A percentile compares a stretch with the other conserved stretches of the same genome.
phyloP scores from a whole-genome alignment of 1,284 basidiomycete genomes.

The Neonothopanus nambi region DNA sequence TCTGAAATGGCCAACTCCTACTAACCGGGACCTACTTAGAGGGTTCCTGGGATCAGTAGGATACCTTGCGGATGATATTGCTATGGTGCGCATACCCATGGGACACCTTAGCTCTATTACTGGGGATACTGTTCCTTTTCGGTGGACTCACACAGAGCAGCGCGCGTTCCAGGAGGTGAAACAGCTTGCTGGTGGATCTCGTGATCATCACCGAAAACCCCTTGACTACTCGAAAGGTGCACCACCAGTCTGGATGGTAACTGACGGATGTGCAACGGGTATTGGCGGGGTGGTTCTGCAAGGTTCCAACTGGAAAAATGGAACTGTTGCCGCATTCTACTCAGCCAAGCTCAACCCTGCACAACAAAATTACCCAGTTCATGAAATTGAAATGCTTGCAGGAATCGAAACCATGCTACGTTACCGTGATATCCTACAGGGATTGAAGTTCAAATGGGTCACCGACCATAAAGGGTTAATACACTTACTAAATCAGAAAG shows the following conservation, averaged over 20 bases:
- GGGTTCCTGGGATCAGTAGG: slow-evolving; percentile 16
- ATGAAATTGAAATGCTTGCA: slow-evolving; percentile 37
- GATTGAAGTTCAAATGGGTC: slow-evolving; percentile 23
- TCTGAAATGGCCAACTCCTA: slow-evolving; percentile 23
- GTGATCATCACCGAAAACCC: slow-evolving; percentile 15
- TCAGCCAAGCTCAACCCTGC: slow-evolving; percentile 37
- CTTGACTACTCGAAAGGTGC: slow-evolving; percentile 25
- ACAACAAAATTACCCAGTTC: slow-evolving; percentile 39
- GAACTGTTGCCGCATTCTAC: slow-evolving; percentile 33
- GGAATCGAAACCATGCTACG: slow-evolving; percentile 31
- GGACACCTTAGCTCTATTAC: slow-evolving; percentile 10
- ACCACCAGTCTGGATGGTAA: slow-evolving; percentile 27
- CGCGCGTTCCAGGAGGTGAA: slow-evolving; percentile 32
- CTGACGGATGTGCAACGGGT: slow-evolving; percentile 24
- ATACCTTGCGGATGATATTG: slow-evolving; percentile 16
- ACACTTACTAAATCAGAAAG: slow-evolving; percentile 25
- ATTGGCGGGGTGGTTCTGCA: slow-evolving; percentile 31
- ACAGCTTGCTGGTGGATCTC: slow-evolving; percentile 15
- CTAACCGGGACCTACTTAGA: slow-evolving; percentile 2
- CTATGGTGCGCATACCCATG: slow-evolving; percentile 9
- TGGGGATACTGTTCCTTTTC: slow-evolving; percentile 13
- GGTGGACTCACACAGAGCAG: slow-evolving; percentile 14
- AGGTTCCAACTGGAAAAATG: slow-evolving; percentile 27
- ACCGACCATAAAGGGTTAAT: slow-evolving; percentile 32
- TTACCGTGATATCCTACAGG: slow-evolving; percentile 24